A percentile compares a stretch with the other conserved stretches of the same genome.
These are phyloP conservation scores for Ilyonectria sp. DNA, from an alignment of 2,329 filamentous ascomycete genomes.

Conservation along the genomic window DNA sequence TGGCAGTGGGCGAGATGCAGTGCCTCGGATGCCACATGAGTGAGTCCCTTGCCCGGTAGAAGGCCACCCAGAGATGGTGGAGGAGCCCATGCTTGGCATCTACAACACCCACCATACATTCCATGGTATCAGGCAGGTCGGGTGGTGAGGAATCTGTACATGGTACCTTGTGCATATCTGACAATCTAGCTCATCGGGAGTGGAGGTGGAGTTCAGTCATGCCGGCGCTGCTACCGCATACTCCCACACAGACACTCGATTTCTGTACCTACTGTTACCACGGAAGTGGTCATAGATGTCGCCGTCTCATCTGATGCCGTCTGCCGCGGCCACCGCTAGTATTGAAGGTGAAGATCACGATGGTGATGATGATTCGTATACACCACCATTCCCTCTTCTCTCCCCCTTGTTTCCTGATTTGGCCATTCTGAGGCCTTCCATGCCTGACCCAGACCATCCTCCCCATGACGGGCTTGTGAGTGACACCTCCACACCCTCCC, in stretches of 20 bases:
- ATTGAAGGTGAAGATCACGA: conserved; percentile 23
- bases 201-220: conserved; percentile 30
- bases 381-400: conserved; percentile 23
- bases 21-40: conserved; percentile 48
- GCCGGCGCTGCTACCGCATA: conserved; percentile 23
- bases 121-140: conserved; percentile 13
- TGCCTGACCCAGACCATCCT: conserved; percentile 43
- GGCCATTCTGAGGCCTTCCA: conserved; percentile 46
- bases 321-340: conserved; percentile 29
- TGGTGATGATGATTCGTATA: conserved; percentile 25
- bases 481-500: conserved; percentile 47
- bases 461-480: conserved; percentile 33
- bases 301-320: conserved; percentile 28
- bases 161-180: conserved; percentile 7
- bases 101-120: conserved; percentile 2
- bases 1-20: conserved; percentile 35
- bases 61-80: conserved; percentile 23
- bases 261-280: conserved; percentile 12
- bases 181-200: conserved; percentile 32
- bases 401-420: conserved; percentile 36
- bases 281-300: conserved; percentile 27
- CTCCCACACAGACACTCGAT: conserved; percentile 4
- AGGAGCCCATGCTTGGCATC: conserved; percentile 27
- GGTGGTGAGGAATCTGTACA: conserved; percentile 10
- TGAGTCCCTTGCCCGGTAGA: conserved; percentile 36